Conservation (phyloP, 305 asterid genomes). For the Fraxinus xanthoxyloides region DNA sequence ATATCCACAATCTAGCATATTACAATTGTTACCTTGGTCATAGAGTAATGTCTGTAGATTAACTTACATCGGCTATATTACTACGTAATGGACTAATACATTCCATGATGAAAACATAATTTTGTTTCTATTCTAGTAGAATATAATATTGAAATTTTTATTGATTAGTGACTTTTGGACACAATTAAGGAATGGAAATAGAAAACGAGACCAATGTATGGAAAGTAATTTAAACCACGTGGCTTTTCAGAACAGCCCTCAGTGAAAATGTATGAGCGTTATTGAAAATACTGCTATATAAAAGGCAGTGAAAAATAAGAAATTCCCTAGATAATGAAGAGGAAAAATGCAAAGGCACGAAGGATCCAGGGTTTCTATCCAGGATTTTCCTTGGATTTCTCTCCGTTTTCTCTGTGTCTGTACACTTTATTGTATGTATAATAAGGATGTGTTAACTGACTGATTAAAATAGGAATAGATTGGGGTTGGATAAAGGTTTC, state of each 20-base stretch:
- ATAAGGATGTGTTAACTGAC: conserved; percentile 17
- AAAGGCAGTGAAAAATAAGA: background rate
- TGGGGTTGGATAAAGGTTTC: conserved; percentile 23
- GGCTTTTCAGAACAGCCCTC: background rate
- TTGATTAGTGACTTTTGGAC: background rate
- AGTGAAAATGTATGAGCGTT: background rate
- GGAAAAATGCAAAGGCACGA: conserved; percentile 11
- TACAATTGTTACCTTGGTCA: background rate
- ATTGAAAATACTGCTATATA: background rate
- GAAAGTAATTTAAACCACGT: background rate
- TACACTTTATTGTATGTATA: background rate
- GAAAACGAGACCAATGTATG: background rate
- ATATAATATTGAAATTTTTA: background rate
- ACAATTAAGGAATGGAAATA: background rate
- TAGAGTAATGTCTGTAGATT: background rate
- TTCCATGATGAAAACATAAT: background rate
- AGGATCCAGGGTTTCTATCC: conserved; percentile 47
- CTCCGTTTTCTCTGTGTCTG: background rate
- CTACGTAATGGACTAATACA: background rate
- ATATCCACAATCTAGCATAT: background rate
- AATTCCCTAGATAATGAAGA: background rate
- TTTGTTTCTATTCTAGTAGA: background rate
- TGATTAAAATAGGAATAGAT: conserved; percentile 12
- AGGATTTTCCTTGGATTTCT: conserved; percentile 30
- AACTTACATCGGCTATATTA: background rate